Evolutionary conservation across 345 rosid species (phyloP), one percentile per base, ranked within the genome.

Genomic region (Lepidium africanum): DNA sequence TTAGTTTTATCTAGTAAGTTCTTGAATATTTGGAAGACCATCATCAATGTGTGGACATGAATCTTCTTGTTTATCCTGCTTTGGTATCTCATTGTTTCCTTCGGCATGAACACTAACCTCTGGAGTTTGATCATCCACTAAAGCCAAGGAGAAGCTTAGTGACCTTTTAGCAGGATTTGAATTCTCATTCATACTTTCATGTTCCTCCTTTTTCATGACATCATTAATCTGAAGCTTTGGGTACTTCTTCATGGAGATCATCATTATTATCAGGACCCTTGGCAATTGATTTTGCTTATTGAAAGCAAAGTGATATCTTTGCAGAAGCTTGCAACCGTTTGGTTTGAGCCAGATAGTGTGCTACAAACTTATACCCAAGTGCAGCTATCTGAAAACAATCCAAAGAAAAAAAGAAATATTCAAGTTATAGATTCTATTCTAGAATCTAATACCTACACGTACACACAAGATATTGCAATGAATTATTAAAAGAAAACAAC

Each of bases 291-390:
- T 81, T 80, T 39, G 5, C 45, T n/a, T 67, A 77, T 10, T 83
- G 66, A 63, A 89, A 92, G 71, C 85, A 79, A 57, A 89, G 77
- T 15, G 86, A 81, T 70, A 87, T 80, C 82, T 84, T 87, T 42
- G 85, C 92, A 65, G 88, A 84, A 52, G 63, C 79, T 61, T 79
- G 66, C 8, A 47, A 37, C 12, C 76, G 61, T 16, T 39, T 59
- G 67, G 91, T 85, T 73, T 88, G 83, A 74, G 90, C 65, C 45
- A 93, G 97, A 76, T 87, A 90, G 79, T 93, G 96, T 25, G 98
- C 96, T 41, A 90, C 92, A 5, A 97, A 93, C 80, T 86, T 93
- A 83, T 75, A 93, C 49, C 96, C 97, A 74, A 90, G 71, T 9
- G 72, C 64, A 63, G 82, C 70, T 54, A 90, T 76, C 98, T 90